Base-by-base conservation (phyloP, 768 basidiomycete species). In the Pisolithus tinctorius region DNA sequence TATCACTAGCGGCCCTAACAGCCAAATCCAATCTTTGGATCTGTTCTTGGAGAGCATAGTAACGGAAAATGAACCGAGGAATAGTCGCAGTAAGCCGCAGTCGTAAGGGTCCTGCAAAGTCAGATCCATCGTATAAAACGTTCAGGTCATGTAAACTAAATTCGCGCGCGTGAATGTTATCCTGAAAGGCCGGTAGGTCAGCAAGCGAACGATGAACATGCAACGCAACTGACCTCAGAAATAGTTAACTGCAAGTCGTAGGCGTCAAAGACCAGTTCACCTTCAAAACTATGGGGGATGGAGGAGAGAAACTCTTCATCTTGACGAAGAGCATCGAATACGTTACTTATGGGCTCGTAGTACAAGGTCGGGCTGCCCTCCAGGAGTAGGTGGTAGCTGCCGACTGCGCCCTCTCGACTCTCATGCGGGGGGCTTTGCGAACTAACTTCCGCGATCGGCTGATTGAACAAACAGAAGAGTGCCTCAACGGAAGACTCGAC, bases 121-220 rank as follows among this genome's bases (percentile, higher is more conserved):
- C 77, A 60, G 79, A 77, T 52, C 77, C 81, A 59, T 86, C 84
- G 60, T 88, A 84, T 29, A 88, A 65, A 41, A 81, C 71, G 62
- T 84, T 82, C 43, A 88, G 71, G 60, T 88, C 86, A 62, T 88
- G 86, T 44, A 88, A 69, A 50, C 81, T 81, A 48, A 84, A 71
- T 68, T 87, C 84, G 37, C 79, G 82, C 6, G 81, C 74, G 61
- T 82, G 80, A 27, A 82, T 65, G 60, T 87, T 84, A 62, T 88
- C 86, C 86, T 88, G 54, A 10, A 44, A 39, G 45, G 42, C 39
- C 14, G 9, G 37, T 25, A 68, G 7, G 57, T 54, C 4, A 54
- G 11, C 11, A 6, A 20, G 7, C 17, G n/a, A 4, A 7, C 6
- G n/a, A 41, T 41, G 36, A 13, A 38, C 38, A 4, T 16, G 45